Conservation (phyloP, 345 rosid species). For the Camelina neglecta region DNA sequence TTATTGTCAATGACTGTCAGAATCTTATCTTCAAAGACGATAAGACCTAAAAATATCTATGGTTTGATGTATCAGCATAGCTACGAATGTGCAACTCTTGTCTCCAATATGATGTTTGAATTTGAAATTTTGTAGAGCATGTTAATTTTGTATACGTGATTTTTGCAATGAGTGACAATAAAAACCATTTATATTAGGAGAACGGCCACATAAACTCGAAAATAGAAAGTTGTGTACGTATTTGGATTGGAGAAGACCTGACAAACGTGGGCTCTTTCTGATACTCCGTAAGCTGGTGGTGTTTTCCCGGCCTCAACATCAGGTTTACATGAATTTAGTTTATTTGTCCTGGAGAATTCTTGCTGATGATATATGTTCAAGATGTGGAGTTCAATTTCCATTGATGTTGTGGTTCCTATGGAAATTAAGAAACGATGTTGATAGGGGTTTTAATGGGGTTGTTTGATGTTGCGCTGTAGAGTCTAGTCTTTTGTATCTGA, state of each 20-base stretch:
- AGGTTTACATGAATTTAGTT: neutral
- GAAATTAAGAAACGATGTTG: neutral
- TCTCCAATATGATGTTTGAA: neutral
- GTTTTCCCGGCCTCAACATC: too few species aligned
- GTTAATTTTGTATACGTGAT: neutral
- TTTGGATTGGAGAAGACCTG: too few species aligned
- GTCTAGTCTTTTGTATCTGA: neutral
- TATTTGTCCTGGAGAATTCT: neutral
- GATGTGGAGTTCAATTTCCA: neutral
- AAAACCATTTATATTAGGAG: neutral
- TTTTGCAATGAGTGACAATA: neutral
- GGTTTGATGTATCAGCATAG: neutral
- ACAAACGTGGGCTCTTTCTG: too few species aligned
- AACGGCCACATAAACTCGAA: neutral
- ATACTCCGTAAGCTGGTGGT: too few species aligned
- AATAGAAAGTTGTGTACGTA: neutral
- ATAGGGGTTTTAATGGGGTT: neutral
- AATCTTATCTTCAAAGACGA: neutral
- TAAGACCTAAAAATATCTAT: neutral
- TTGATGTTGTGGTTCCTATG: neutral
- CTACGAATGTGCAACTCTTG: neutral
- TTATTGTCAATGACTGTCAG: neutral
- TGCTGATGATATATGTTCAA: neutral
- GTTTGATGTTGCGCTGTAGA: neutral
- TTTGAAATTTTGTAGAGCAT: neutral